Conservation (phyloP, 768 basidiomycete genomes). For the Sarcomyxa edulis region DNA sequence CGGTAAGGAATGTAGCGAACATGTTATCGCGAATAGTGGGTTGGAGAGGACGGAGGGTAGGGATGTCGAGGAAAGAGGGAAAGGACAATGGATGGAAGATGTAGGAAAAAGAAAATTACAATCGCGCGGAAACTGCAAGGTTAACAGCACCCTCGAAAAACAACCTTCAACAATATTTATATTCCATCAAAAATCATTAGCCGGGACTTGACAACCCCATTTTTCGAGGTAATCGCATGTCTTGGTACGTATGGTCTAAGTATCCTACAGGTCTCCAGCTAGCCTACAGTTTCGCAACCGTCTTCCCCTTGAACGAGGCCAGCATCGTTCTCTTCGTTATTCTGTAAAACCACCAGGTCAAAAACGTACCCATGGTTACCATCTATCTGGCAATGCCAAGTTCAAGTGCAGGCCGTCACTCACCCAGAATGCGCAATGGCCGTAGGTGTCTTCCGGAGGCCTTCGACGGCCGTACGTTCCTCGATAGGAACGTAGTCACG, state of each 20-base stretch:
- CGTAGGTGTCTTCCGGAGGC: constrained; percentile 54
- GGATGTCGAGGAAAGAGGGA: constrained; percentile 19
- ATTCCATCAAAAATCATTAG: too few relatives aligned
- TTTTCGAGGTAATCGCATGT: too few relatives aligned
- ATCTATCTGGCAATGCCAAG: constrained; percentile 12
- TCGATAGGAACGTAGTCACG: constrained; percentile 71
- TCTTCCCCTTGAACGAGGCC: constrained; percentile 53
- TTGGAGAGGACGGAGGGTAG: constrained; percentile 22
- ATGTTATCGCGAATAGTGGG: constrained; percentile 40
- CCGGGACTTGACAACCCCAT: too few relatives aligned
- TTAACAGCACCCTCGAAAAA: too few relatives aligned
- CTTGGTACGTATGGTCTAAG: too few relatives aligned
- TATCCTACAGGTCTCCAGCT: too few relatives aligned
- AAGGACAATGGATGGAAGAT: constrained; percentile 18
- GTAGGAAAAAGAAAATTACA: constrained; percentile 17
- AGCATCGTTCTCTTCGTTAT: constrained; percentile 66
- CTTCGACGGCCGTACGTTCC: constrained; percentile 51
- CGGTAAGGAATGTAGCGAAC: constrained; percentile 75
- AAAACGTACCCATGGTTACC: constrained; percentile 27
- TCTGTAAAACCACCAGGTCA: constrained; percentile 24
- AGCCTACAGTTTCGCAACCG: constrained; percentile 38
- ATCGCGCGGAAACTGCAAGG: background rate
- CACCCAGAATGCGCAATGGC: constrained; percentile 71
- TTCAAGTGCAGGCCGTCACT: constrained; percentile 22
- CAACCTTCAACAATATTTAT: too few relatives aligned